phyloP scores from a whole-genome alignment of 371 early-diverging fungal genomes.

The Mortierella sp. region DNA sequence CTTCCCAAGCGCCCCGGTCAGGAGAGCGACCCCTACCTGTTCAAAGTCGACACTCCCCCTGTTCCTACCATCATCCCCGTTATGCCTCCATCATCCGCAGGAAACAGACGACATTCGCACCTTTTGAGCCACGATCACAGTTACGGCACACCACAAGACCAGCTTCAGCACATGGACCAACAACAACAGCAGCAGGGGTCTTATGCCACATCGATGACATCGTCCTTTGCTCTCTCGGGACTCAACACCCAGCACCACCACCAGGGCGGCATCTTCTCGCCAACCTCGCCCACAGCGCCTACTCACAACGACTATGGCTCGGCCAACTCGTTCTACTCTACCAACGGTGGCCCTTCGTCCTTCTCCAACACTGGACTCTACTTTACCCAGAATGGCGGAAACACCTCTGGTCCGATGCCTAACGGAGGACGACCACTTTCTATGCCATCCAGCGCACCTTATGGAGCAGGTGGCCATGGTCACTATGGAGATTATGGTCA shows the following conservation, averaged over 20 bases:
- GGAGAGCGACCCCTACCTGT: constrained; percentile 42
- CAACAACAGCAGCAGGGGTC: constrained; percentile 35
- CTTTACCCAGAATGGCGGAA: constrained; percentile 35
- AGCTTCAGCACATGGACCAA: constrained; percentile 44
- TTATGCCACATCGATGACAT: constrained; percentile 32
- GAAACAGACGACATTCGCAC: constrained; percentile 48
- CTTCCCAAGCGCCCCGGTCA: constrained; percentile 50
- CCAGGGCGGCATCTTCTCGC: constrained; percentile 36
- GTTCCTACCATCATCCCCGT: constrained; percentile 38
- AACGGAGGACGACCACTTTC: constrained; percentile 33
- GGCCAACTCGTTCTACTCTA: constrained; percentile 29
- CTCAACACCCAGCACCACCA: constrained; percentile 47
- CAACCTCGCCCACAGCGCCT: constrained; percentile 49
- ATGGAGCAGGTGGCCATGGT: constrained; percentile 18
- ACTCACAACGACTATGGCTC: constrained; percentile 38
- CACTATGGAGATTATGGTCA: constrained; percentile 45
- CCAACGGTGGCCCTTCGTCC: constrained; percentile 32
- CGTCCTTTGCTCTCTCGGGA: constrained; percentile 40
- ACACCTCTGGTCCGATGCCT: constrained; percentile 12
- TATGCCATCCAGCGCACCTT: constrained; percentile 39
- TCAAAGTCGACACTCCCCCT: constrained; percentile 47
- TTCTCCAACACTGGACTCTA: constrained; percentile 41
- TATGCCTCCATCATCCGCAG: constrained; percentile 18
- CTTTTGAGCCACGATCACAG: constrained; percentile 49
- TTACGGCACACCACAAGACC: constrained; percentile 45